A percentile compares a stretch with the other conserved stretches of the same genome.
Conservation (phyloP, 2,329 filamentous ascomycete genomes). For the Exophiala lecanii-corni region DNA sequence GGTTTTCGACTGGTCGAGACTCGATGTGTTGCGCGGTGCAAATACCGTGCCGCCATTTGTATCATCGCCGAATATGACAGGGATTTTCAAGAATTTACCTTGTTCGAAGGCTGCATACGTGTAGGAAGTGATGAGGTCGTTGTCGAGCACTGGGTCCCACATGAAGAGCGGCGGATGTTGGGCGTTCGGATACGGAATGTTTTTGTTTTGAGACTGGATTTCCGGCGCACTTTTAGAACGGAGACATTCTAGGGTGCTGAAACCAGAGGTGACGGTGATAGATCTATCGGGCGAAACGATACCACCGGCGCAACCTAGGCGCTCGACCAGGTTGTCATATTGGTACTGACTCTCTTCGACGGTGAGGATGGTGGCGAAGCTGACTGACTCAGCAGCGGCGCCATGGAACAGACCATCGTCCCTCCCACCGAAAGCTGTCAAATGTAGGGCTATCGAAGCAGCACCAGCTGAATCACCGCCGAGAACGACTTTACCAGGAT, state of each 20-base stretch:
- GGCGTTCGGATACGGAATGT: conserved; percentile 43
- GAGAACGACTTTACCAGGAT: conserved; percentile 63
- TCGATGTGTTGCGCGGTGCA: conserved; percentile 47
- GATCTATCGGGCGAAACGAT: too few relatives aligned
- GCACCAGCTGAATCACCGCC: conserved; percentile 67
- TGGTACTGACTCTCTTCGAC: conserved; percentile 47
- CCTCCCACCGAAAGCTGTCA: conserved; percentile 51
- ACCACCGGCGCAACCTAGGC: conserved; percentile 45
- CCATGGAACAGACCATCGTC: conserved; percentile 49
- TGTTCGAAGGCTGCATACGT: conserved; percentile 46
- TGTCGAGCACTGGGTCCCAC: conserved; percentile 50
- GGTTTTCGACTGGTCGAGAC: conserved; percentile 44
- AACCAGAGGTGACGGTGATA: neutral
- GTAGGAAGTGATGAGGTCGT: conserved; percentile 47
- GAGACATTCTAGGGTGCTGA: conserved; percentile 37
- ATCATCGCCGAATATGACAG: conserved; percentile 55
- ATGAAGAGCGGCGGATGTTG: conserved; percentile 43
- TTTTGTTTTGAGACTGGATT: conserved; percentile 45
- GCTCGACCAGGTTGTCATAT: conserved; percentile 48
- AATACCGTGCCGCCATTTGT: conserved; percentile 65
- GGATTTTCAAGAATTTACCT: conserved; percentile 49
- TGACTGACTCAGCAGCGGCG: conserved; percentile 52
- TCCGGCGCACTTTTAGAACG: conserved; percentile 40
- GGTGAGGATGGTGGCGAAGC: conserved; percentile 47
- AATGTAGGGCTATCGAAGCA: conserved; percentile 58